Conservation (phyloP, 345 rosid genomes). For the Pistacia integerrima region DNA sequence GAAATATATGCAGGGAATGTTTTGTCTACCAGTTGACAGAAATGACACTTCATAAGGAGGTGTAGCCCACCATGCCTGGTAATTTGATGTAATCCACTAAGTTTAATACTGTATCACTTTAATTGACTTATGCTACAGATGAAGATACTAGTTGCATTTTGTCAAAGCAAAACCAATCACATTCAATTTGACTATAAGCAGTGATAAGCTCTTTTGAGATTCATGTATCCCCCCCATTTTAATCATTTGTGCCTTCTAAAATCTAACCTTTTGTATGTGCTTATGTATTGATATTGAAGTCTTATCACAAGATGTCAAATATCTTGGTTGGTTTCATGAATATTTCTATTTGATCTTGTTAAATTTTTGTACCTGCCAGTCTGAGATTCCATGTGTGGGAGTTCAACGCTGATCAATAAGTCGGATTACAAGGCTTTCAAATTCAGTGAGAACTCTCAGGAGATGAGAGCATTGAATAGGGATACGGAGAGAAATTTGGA, state of each 20-base stretch:
- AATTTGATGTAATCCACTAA: background rate
- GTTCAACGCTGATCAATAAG: background rate
- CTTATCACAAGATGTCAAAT: background rate
- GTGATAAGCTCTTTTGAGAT: background rate
- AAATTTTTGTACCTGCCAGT: conserved; percentile 7
- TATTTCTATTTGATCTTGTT: background rate
- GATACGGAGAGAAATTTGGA: background rate
- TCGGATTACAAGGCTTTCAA: conserved; percentile 24
- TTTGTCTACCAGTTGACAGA: too few relatives aligned
- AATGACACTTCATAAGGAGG: background rate
- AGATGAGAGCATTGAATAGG: conserved; percentile 13
- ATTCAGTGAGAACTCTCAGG: conserved; percentile 19
- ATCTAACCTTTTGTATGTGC: background rate
- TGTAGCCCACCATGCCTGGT: background rate
- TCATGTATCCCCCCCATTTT: background rate
- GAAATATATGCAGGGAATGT: background rate
- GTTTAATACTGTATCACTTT: too few relatives aligned
- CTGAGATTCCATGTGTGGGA: background rate
- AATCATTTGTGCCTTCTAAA: background rate
- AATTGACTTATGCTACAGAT: too few relatives aligned
- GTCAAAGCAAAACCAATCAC: background rate
- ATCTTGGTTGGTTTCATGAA: background rate
- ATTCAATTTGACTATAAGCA: background rate
- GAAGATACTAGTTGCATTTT: background rate
- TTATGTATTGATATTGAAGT: background rate